Percentiles rank a stretch among this genome's conserved stretches.
Evolutionary conservation across 371 early-diverging fungal genomes (phyloP).

Genomic region (Mucor piriformis): DNA sequence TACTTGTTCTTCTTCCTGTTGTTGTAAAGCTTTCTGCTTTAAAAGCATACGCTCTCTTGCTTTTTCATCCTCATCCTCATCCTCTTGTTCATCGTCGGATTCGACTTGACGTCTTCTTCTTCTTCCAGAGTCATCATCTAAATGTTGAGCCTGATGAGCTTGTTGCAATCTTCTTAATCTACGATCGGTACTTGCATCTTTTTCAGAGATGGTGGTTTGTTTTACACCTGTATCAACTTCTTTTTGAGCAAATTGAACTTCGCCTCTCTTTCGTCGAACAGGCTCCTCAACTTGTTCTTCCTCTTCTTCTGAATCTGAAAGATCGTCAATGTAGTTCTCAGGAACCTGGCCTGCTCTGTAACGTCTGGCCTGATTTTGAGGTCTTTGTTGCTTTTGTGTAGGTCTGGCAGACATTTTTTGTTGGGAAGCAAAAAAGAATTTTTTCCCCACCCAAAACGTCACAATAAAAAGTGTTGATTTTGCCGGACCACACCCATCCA

Average conservation of each 20-base stretch:
- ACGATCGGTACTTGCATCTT: slow-evolving; percentile 48
- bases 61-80: slow-evolving; percentile 42
- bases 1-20: slow-evolving; percentile 27
- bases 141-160: slow-evolving; percentile 27
- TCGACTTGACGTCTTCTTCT: slow-evolving; percentile 35
- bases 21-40: slow-evolving; percentile 43
- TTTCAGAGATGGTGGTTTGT: slow-evolving; percentile 45
- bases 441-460: too few species aligned
- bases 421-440: background rate
- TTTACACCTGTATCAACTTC: slow-evolving; percentile 52
- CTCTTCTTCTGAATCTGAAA: slow-evolving; percentile 55
- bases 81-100: slow-evolving; percentile 32
- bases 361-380: slow-evolving; percentile 57
- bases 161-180: slow-evolving; percentile 48
- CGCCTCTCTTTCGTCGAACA: slow-evolving; percentile 14
- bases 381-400: slow-evolving; percentile 27
- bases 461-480: too few species aligned
- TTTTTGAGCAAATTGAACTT: slow-evolving; percentile 47
- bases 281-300: slow-evolving; percentile 35
- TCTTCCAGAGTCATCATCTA: slow-evolving; percentile 33
- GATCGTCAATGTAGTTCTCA: slow-evolving; percentile 57
- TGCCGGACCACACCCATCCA: too few species aligned
- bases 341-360: slow-evolving; percentile 69
- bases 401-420: slow-evolving; percentile 24
- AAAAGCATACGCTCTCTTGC: slow-evolving; percentile 48